These are phyloP conservation scores for Phytophthora agathidicida DNA, from an alignment of 352 stramenopile species.

Conservation along the genomic window DNA sequence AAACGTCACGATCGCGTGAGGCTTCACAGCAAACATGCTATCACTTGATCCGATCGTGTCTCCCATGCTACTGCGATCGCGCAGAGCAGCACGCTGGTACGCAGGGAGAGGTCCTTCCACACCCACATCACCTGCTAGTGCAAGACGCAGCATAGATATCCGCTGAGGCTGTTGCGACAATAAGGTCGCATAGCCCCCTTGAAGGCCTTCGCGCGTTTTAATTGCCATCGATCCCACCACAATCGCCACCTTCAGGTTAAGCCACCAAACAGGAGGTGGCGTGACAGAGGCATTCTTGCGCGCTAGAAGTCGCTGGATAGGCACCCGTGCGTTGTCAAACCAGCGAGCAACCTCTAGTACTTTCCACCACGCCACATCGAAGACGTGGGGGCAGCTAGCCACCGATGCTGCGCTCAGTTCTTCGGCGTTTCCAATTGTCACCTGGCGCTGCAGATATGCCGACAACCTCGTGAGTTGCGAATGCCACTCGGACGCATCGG, in stretches of 20 bases:
- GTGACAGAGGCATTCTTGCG: constrained; percentile 14
- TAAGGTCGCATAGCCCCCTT: constrained; percentile 21
- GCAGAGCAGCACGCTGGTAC: constrained; percentile 27
- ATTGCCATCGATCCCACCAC: constrained; percentile 20
- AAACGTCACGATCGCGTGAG: constrained; percentile 25
- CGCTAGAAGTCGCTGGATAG: constrained; percentile 22
- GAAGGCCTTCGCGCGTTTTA: constrained; percentile 22
- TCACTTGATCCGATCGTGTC: constrained; percentile 25
- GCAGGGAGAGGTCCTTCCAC: constrained; percentile 29
- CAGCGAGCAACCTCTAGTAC: constrained; percentile 12
- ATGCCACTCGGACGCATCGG: constrained; percentile 19
- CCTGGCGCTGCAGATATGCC: constrained; percentile 29
- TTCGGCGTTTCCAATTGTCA: constrained; percentile 17
- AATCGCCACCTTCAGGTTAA: constrained; percentile 23
- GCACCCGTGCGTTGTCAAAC: constrained; percentile 21
- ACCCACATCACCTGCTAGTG: constrained; percentile 21
- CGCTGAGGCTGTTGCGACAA: constrained; percentile 25
- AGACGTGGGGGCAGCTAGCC: constrained; percentile 8
- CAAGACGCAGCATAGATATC: constrained; percentile 28
- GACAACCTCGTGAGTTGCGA: constrained; percentile 10
- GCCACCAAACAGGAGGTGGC: constrained; percentile 22
- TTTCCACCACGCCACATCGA: constrained; percentile 16
- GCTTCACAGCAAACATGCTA: constrained; percentile 27
- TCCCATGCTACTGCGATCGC: constrained; percentile 6
- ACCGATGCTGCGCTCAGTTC: constrained; percentile 12